Evolutionary conservation across 2,329 filamentous ascomycete species (phyloP).

Genomic region (Monilinia aucupariae): DNA sequence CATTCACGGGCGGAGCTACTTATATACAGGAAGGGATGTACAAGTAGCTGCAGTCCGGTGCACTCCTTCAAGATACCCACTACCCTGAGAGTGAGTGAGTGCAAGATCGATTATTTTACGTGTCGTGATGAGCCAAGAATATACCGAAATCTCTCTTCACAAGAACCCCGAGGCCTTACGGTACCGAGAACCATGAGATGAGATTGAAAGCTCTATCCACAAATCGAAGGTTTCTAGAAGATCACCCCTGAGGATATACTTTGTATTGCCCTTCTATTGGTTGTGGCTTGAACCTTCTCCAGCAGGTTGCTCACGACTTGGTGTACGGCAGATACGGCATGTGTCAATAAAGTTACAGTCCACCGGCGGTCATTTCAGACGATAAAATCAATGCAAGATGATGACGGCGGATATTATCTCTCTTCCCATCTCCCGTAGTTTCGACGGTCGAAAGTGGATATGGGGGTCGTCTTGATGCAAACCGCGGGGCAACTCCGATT

Average conservation of each 20-base stretch:
- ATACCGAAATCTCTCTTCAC: background rate
- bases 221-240: constrained; percentile 9
- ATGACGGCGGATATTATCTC: background rate
- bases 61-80: background rate
- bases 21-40: background rate
- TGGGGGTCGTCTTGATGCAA: constrained; percentile 7
- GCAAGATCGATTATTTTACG: constrained; percentile 1
- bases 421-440: background rate
- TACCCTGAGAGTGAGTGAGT: background rate
- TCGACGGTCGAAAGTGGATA: constrained; percentile 10
- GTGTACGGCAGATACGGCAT: background rate
- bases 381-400: background rate
- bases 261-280: background rate
- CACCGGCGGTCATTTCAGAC: no score
- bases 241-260: background rate
- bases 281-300: background rate
- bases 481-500: background rate
- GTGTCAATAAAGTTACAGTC: no score
- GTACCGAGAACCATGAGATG: background rate
- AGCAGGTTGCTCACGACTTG: background rate
- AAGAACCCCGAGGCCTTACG: background rate
- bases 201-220: background rate
- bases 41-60: background rate
- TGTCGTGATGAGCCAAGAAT: background rate
- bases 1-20: background rate